phyloP scores from a whole-genome alignment of 495 filamentous ascomycete genomes.

The Haplographium delicatum region DNA sequence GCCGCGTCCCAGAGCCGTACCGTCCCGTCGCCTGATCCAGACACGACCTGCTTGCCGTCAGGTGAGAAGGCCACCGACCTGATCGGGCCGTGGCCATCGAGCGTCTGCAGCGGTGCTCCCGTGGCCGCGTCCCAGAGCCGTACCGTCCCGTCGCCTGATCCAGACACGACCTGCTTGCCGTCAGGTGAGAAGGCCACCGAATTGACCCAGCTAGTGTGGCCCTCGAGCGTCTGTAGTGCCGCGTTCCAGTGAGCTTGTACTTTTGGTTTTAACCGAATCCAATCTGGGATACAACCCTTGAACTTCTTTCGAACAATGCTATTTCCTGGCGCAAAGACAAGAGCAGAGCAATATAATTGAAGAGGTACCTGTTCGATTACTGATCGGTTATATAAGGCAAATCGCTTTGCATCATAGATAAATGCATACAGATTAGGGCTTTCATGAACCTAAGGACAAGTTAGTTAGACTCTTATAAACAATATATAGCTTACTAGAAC shows the following conservation, averaged over 20 bases:
- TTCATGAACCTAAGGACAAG: neutral
- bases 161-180: neutral
- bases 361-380: neutral
- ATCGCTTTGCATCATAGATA: neutral
- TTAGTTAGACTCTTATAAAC: neutral
- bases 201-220: neutral
- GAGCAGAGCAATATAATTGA: neutral
- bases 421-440: neutral
- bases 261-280: neutral
- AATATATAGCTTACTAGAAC: neutral
- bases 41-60: slow-evolving; percentile 12
- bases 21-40: slow-evolving; percentile 1
- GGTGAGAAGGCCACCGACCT: slow-evolving; percentile 10
- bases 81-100: slow-evolving; percentile 8
- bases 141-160: slow-evolving; percentile 3
- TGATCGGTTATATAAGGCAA: neutral
- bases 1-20: neutral
- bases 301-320: neutral
- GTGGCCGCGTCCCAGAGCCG: too few relatives aligned
- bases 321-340: neutral
- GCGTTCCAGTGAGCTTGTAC: neutral
- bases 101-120: slow-evolving; percentile 1
- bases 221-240: slow-evolving; percentile 4
- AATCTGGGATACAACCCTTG: neutral
- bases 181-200: slow-evolving; percentile 32